Evolutionary conservation across 768 basidiomycete species (phyloP), one percentile per base, ranked within the genome.

Genomic region (Epithele typhae): DNA sequence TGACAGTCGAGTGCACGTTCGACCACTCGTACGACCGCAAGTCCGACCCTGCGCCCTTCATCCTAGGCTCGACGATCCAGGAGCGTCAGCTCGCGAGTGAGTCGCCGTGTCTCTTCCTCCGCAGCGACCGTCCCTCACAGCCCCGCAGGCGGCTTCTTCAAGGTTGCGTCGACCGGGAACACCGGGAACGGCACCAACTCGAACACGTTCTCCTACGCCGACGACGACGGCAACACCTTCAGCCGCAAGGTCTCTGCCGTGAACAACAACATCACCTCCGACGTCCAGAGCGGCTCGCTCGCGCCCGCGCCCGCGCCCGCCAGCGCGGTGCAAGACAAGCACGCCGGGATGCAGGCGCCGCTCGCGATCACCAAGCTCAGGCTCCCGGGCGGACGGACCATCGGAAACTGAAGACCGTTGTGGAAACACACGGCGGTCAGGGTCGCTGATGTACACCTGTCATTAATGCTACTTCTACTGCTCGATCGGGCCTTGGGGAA

Each of bases 21-120:
- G 83, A 89, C 55, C 87, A 87, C 56, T 82, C 81, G 0, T 90
- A 87, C 57, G 63, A 78, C 40, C 78, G 86, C 19, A 65, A 68
- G 19, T 62, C 81, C 32, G 57, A 74, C 12, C 84, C 85, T 1
- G 70, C 72, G 33, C 81, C 84, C 2, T 76, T 83, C 51, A 72
- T 79, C 43, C 57, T 78, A 5, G 74, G 73, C 9, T 82, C 80
- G 8, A 75, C 73, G 9, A 87, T 84, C 25, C 49, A 62, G 15
- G 76, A 82, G 49, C 74, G 69, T 21, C 87, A 90, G 59, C 62
- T 73, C 25, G 73, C 84, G 10, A 69, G 82, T 82, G 51, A 59
- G 76, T 61, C 17, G 17, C 2, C 19, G 11, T 14, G 4, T 32
- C 27, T 30, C 27, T 30, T 30, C 27, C 14, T 10, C 17, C 24